A percentile compares a stretch with the other conserved stretches of the same genome.
Conservation (phyloP, 805 yeast species). For the Kluyveromyces starmeri region DNA sequence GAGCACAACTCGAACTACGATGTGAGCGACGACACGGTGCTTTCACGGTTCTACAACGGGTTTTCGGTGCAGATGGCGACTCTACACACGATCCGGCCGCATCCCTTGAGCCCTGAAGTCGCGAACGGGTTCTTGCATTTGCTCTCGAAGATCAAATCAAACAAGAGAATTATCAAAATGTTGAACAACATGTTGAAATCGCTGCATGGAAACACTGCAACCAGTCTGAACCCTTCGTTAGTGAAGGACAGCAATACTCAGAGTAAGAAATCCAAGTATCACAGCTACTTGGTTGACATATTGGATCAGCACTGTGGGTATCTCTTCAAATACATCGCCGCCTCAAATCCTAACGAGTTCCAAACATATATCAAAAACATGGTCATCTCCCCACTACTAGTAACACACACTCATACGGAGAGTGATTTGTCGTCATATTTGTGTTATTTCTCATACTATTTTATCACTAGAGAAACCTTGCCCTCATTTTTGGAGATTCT, state of each 20-base stretch:
- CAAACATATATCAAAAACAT: conserved; percentile 26
- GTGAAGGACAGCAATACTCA: neutral
- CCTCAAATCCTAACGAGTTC: conserved; percentile 40
- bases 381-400: conserved; percentile 17
- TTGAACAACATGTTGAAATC: conserved; percentile 24
- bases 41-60: conserved; percentile 23
- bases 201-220: conserved; percentile 5
- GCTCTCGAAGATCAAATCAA: conserved; percentile 26
- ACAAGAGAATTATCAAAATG: conserved; percentile 25
- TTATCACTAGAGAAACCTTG: conserved; percentile 32
- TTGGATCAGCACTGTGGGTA: conserved; percentile 34
- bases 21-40: conserved; percentile 12
- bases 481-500: conserved; percentile 33
- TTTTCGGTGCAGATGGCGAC: conserved; percentile 28
- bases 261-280: conserved; percentile 1
- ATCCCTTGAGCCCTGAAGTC: conserved; percentile 17
- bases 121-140: conserved; percentile 25
- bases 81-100: conserved; percentile 30
- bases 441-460: conserved; percentile 39
- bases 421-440: conserved; percentile 34
- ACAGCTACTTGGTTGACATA: conserved; percentile 8
- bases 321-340: conserved; percentile 39
- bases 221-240: neutral
- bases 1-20: conserved; percentile 18
- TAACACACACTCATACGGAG: conserved; percentile 32